phyloP scores from a whole-genome alignment of 2,329 filamentous ascomycete genomes.

The Fusarium algeriense region DNA sequence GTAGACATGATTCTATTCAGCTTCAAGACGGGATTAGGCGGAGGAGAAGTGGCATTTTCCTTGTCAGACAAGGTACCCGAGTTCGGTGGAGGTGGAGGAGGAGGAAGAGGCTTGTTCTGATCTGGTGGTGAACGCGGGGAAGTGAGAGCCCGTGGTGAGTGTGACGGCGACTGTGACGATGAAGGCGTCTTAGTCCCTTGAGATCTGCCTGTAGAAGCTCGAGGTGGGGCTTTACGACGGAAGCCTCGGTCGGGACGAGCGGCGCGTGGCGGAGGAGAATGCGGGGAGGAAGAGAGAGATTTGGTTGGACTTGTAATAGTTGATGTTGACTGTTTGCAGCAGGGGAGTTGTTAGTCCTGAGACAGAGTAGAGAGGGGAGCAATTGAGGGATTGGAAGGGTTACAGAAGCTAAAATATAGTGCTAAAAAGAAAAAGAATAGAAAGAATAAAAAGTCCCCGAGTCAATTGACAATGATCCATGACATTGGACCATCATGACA shows the following conservation, averaged over 20 bases:
- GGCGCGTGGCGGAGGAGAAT: constrained; percentile 46
- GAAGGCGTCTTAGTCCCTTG: constrained; percentile 35
- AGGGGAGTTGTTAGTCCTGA: constrained; percentile 20
- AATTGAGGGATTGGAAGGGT: neutral
- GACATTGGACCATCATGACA: constrained; percentile 30
- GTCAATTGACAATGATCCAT: constrained; percentile 18
- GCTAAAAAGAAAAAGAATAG: neutral
- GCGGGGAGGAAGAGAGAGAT: constrained; percentile 37
- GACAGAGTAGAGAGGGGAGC: neutral
- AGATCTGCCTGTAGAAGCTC: constrained; percentile 28
- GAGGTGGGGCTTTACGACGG: constrained; percentile 42
- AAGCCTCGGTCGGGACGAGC: constrained; percentile 44
- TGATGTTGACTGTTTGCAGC: constrained; percentile 22
- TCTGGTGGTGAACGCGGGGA: constrained; percentile 58
- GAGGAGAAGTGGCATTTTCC: constrained; percentile 42
- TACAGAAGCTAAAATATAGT: neutral
- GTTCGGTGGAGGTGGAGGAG: constrained; percentile 62
- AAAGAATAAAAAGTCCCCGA: neutral
- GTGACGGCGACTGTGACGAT: constrained; percentile 44
- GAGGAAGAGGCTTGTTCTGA: constrained; percentile 69
- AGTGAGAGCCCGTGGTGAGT: constrained; percentile 42
- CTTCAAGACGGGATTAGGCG: constrained; percentile 61
- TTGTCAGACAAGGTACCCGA: constrained; percentile 53
- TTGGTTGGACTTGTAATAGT: neutral
- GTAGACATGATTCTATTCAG: constrained; percentile 70